These are phyloP conservation scores for Penicillium parvum DNA, from an alignment of 495 filamentous ascomycete species.

Conservation along the genomic window DNA sequence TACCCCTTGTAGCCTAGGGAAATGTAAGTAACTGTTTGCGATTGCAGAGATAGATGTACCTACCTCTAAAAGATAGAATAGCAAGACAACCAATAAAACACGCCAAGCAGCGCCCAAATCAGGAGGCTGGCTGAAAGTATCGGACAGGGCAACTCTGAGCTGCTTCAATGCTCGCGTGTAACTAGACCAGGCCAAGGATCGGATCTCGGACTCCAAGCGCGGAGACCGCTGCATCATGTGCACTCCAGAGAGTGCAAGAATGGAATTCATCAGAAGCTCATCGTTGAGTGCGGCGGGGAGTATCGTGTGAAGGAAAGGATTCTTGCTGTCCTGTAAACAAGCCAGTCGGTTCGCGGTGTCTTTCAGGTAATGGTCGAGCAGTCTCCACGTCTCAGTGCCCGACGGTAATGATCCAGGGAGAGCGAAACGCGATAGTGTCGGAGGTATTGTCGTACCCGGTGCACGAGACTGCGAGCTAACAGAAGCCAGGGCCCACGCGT, in stretches of 20 bases:
- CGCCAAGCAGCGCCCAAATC: slow-evolving; percentile 11
- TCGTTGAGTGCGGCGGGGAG: slow-evolving; percentile 14
- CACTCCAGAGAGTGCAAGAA: slow-evolving; percentile 11
- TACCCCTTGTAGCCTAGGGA: slow-evolving; percentile 16
- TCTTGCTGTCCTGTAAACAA: slow-evolving; percentile 3
- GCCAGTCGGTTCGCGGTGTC: slow-evolving; percentile 2
- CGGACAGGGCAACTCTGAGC: slow-evolving; percentile 9
- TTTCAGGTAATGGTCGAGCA: slow-evolving; percentile 17
- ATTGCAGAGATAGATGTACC: neutral
- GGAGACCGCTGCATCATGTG: slow-evolving; percentile 13
- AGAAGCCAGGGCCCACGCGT: slow-evolving; percentile 10
- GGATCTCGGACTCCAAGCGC: slow-evolving; percentile 2
- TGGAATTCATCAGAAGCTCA: slow-evolving; percentile 18
- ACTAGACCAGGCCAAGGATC: slow-evolving; percentile 11
- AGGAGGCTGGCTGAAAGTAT: neutral
- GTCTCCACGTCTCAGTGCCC: slow-evolving; percentile 11
- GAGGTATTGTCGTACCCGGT: slow-evolving; percentile 6
- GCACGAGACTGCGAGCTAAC: slow-evolving; percentile 4
- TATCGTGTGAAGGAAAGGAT: slow-evolving; percentile 15
- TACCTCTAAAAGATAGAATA: slow-evolving; percentile 21
- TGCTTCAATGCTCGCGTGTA: slow-evolving; percentile 14
- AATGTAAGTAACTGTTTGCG: slow-evolving; percentile 1
- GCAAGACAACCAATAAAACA: slow-evolving; percentile 13
- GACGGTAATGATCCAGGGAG: slow-evolving; percentile 7
- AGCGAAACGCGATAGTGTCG: slow-evolving; percentile 3